Evolutionary conservation across 352 stramenopile species (phyloP).

Genomic region (Pythium aristosporum): DNA sequence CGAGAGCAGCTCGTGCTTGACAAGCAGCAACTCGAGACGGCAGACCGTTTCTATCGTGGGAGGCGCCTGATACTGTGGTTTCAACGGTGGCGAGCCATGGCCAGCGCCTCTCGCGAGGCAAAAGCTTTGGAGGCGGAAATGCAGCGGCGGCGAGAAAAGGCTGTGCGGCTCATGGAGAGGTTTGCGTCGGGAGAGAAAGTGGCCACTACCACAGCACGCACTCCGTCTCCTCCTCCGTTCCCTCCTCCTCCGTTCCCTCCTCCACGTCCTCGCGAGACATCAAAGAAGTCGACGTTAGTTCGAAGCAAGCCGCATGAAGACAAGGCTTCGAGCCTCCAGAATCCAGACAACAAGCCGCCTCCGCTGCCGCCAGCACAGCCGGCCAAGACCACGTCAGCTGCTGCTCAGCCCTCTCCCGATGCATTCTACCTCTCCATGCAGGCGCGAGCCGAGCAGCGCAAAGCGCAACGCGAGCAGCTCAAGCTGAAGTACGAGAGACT

Average conservation of each 20-base stretch:
- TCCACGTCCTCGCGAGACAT: neutral
- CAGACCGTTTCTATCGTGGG: constrained; percentile 35
- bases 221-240: neutral
- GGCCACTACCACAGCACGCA: neutral
- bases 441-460: constrained; percentile 50
- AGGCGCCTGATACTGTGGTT: constrained; percentile 49
- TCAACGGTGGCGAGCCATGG: constrained; percentile 40
- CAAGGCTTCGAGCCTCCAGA: too few relatives aligned
- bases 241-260: neutral
- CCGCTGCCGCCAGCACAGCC: too few relatives aligned
- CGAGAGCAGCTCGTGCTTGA: constrained; percentile 22
- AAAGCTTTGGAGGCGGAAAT: constrained; percentile 25
- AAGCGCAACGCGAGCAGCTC: constrained; percentile 51
- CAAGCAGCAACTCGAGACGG: constrained; percentile 21
- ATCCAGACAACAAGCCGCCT: too few relatives aligned
- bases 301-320: too few relatives aligned
- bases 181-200: constrained; percentile 1
- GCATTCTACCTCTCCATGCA: constrained; percentile 57
- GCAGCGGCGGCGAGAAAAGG: constrained; percentile 35
- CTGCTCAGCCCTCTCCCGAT: constrained; percentile 24
- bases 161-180: constrained; percentile 26
- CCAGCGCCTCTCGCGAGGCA: constrained; percentile 31
- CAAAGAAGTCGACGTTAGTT: neutral
- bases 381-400: too few relatives aligned
- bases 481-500: constrained; percentile 49